These are phyloP conservation scores for Dictyostelium brefeldianum DNA, from an alignment of 78 protist genomes.

Conservation along the genomic window DNA sequence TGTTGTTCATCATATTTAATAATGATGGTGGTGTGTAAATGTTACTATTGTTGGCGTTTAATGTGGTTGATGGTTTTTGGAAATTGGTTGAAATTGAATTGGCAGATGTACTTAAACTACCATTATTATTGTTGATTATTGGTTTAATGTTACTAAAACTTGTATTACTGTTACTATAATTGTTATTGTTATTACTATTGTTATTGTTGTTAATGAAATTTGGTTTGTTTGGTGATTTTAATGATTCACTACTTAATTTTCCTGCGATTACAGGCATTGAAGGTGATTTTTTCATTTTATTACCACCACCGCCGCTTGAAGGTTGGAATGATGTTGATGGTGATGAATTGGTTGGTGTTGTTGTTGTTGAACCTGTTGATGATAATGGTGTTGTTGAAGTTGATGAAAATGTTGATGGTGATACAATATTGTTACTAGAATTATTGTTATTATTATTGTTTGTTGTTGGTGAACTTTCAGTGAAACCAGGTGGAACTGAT, in stretches of 20 bases:
- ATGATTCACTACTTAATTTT: not conserved
- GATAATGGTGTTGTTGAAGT: not conserved
- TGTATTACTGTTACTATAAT: constrained; percentile 9
- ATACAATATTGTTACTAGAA: constrained; percentile 11
- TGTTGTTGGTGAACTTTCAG: constrained; percentile 3
- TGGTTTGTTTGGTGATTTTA: constrained; percentile 23
- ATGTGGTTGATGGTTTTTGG: not conserved
- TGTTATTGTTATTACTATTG: constrained; percentile 4
- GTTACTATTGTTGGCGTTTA: not conserved
- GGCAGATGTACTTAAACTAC: constrained; percentile 13
- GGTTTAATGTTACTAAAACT: not conserved
- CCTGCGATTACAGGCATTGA: constrained; percentile 75
- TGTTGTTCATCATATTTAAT: not conserved
- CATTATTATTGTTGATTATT: not conserved
- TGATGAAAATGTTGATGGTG: constrained; percentile 15
- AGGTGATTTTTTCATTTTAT: constrained; percentile 78
- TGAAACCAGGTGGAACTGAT: constrained; percentile 28
- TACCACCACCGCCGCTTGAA: not conserved
- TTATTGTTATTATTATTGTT: not conserved
- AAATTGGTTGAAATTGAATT: constrained; percentile 5
- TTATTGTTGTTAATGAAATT: constrained; percentile 1
- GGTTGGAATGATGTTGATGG: not conserved
- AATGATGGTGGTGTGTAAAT: not conserved
- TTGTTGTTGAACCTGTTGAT: not conserved
- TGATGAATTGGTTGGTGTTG: not conserved